Percentiles rank a stretch among this genome's conserved stretches.
phyloP scores from a whole-genome alignment of 805 yeast species.

The Metschnikowia lochheadii region DNA sequence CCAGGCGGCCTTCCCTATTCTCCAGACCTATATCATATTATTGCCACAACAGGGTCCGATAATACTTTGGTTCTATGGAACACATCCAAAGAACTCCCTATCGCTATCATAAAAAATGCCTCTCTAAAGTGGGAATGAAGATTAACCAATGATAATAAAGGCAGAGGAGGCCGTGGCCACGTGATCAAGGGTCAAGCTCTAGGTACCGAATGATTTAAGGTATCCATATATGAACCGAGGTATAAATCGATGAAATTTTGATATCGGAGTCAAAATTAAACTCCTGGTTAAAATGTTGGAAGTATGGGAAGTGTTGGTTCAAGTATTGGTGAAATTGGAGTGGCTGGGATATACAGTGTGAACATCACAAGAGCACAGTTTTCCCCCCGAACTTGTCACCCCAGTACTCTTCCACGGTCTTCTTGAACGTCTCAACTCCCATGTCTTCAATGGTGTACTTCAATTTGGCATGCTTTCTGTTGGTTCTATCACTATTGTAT shows the following conservation, averaged over 20 bases:
- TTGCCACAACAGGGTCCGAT: slow-evolving; percentile 69
- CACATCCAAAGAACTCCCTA: slow-evolving; percentile 55
- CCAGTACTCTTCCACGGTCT: slow-evolving; percentile 76
- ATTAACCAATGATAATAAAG: neutral
- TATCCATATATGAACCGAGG: too few species aligned
- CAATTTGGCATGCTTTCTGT: slow-evolving; percentile 96
- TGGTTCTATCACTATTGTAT: slow-evolving; percentile 88
- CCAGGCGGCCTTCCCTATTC: slow-evolving; percentile 13
- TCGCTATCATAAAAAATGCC: slow-evolving; percentile 53
- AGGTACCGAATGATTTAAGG: too few species aligned
- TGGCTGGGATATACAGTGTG: slow-evolving; percentile 47
- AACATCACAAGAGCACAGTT: slow-evolving; percentile 78
- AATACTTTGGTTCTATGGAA: slow-evolving; percentile 69
- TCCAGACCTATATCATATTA: slow-evolving; percentile 40
- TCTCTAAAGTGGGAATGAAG: slow-evolving; percentile 24
- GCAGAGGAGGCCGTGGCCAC: neutral
- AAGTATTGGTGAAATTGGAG: too few species aligned
- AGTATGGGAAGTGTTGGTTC: too few species aligned
- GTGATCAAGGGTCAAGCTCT: neutral
- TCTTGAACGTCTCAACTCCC: slow-evolving; percentile 80
- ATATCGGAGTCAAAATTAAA: too few species aligned
- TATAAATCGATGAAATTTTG: too few species aligned
- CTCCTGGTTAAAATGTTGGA: too few species aligned
- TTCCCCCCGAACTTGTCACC: slow-evolving; percentile 77
- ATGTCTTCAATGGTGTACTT: slow-evolving; percentile 94